phyloP scores from a whole-genome alignment of 2,329 filamentous ascomycete genomes.

The Colletotrichum cuscutae region DNA sequence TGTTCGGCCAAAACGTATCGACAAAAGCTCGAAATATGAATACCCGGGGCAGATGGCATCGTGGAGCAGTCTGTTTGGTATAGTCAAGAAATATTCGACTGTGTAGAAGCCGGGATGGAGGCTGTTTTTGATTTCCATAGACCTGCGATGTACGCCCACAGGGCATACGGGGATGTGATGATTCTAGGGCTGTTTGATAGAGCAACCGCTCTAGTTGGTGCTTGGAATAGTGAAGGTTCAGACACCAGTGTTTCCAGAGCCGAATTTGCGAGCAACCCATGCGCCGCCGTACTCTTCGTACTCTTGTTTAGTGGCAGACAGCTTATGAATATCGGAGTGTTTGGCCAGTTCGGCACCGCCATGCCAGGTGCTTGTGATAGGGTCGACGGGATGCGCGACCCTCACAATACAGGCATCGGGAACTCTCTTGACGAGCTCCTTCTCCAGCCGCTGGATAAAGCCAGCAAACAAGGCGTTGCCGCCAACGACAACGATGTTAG shows the following conservation, averaged over 20 bases:
- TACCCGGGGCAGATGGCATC: not conserved
- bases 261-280: conserved; percentile 81
- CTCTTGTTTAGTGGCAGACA: conserved; percentile 86
- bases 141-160: not conserved
- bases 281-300: conserved; percentile 86
- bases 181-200: not conserved
- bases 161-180: not conserved
- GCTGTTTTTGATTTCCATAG: not conserved
- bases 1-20: not conserved
- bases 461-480: conserved; percentile 85
- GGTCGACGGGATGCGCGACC: conserved; percentile 75
- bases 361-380: conserved; percentile 84
- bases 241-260: conserved; percentile 42
- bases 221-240: conserved; percentile 3
- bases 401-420: conserved; percentile 83
- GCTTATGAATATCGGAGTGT: conserved; percentile 72
- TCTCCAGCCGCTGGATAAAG: conserved; percentile 82
- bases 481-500: conserved; percentile 90
- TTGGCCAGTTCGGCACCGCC: conserved; percentile 83
- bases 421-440: conserved; percentile 76
- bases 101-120: not conserved
- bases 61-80: not conserved
- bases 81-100: not conserved
- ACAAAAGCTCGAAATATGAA: not conserved
- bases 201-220: not conserved